These are phyloP conservation scores for Coelastrella sp. DNA, from an alignment of 139 green algal species.

Conservation along the genomic window DNA sequence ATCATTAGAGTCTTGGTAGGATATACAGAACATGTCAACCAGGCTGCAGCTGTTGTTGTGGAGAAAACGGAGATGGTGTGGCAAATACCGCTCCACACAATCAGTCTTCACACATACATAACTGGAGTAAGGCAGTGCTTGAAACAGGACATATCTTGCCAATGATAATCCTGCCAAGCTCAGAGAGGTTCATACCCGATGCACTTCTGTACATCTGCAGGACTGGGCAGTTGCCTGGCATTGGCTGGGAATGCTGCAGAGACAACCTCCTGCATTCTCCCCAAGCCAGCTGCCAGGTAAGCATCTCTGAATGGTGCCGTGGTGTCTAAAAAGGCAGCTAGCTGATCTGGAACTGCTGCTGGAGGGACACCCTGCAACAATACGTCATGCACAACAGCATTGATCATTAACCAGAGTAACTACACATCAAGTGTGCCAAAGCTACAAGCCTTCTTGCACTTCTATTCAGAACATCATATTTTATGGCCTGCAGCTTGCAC, in stretches of 20 bases:
- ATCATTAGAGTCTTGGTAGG: too few relatives aligned
- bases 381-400: background rate
- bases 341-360: conserved; percentile 55
- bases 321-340: conserved; percentile 68
- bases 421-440: background rate
- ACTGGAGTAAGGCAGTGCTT: too few relatives aligned
- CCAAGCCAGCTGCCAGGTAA: conserved; percentile 78
- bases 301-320: conserved; percentile 77
- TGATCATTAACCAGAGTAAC: too few relatives aligned
- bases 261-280: conserved; percentile 81
- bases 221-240: conserved; percentile 62
- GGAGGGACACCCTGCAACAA: background rate
- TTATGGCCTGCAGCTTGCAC: too few relatives aligned
- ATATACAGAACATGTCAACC: too few relatives aligned
- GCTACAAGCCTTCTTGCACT: too few relatives aligned
- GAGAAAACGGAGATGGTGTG: too few relatives aligned
- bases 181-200: conserved; percentile 71
- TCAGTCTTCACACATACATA: background rate
- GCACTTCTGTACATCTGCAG: conserved; percentile 86
- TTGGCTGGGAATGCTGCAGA: conserved; percentile 78
- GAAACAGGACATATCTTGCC: too few relatives aligned
- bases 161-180: background rate
- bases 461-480: too few relatives aligned
- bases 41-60: too few relatives aligned
- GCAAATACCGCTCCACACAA: background rate